Conservation (phyloP, 495 filamentous ascomycete species). For the Darksidea phi region DNA sequence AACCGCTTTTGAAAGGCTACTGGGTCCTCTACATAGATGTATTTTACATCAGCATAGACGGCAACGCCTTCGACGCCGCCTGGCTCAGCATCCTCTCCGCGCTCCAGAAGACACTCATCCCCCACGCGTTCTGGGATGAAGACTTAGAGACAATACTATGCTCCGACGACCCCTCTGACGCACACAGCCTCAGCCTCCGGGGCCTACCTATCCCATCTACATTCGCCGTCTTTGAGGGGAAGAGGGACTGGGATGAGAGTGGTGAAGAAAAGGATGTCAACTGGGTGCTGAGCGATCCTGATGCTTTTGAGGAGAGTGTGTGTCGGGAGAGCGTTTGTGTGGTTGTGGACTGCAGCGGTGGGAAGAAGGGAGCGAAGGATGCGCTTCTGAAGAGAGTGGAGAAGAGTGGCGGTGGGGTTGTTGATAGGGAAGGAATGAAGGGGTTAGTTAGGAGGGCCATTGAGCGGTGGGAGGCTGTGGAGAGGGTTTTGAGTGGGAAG, state of each 20-base stretch:
- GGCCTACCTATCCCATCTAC: conserved; percentile 69
- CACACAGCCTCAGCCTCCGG: conserved; percentile 53
- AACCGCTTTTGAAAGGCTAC: conserved; percentile 71
- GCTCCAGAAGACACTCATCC: conserved; percentile 75
- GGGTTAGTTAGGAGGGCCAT: conserved; percentile 54
- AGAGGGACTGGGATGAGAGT: conserved; percentile 33
- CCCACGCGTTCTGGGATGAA: conserved; percentile 78
- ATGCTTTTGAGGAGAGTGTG: conserved; percentile 82
- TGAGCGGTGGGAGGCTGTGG: conserved; percentile 57
- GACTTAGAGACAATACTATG: conserved; percentile 79
- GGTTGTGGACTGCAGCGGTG: conserved; percentile 62
- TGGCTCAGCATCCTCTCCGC: conserved; percentile 84
- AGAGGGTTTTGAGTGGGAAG: conserved; percentile 30
- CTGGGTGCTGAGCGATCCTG: conserved; percentile 84
- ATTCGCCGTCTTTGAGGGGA: conserved; percentile 64
- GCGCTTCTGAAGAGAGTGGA: conserved; percentile 65
- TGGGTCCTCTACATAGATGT: conserved; percentile 94
- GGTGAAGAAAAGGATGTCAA: conserved; percentile 48
- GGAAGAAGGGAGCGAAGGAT: conserved; percentile 44
- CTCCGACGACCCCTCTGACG: conserved; percentile 54
- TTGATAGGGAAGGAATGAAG: conserved; percentile 57
- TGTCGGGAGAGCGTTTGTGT: conserved; percentile 72
- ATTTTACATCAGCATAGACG: conserved; percentile 84
- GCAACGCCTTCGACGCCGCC: conserved; percentile 84
- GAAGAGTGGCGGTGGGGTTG: conserved; percentile 73